phyloP scores from a whole-genome alignment of 441 rosid genomes.

The Euphorbia corollata region DNA sequence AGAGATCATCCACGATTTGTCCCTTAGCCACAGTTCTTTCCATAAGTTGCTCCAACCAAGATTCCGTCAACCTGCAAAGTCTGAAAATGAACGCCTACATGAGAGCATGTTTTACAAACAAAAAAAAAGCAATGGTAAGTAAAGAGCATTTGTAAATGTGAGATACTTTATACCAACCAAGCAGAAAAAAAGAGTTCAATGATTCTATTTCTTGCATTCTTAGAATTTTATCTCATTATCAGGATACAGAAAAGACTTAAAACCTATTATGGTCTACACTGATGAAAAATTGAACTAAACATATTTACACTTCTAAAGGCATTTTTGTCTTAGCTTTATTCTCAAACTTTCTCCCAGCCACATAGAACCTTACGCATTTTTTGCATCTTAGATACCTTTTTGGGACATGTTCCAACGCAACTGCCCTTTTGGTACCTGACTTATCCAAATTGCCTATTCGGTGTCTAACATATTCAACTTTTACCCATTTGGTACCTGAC shows the following conservation, averaged over 20 bases:
- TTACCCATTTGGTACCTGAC: too few relatives aligned
- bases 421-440: too few relatives aligned
- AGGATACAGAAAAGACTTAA: background rate
- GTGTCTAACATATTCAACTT: too few relatives aligned
- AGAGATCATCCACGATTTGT: constrained; percentile 83
- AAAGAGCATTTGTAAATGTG: background rate
- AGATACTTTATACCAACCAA: background rate
- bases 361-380: background rate
- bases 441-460: too few relatives aligned
- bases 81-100: constrained; percentile 33
- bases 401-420: too few relatives aligned
- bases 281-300: background rate
- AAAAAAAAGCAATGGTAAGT: background rate
- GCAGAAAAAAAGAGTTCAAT: background rate
- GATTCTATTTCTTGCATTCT: background rate
- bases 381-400: too few relatives aligned
- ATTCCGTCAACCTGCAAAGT: constrained; percentile 81
- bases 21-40: constrained; percentile 81
- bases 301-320: background rate
- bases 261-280: background rate
- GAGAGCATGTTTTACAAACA: constrained; percentile 1
- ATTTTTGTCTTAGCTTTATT: background rate
- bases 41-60: constrained; percentile 97
- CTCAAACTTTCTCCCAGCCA: background rate
- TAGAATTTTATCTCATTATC: background rate